Evolutionary conservation across 441 rosid species (phyloP).

Genomic region (Jatropha podagrica): DNA sequence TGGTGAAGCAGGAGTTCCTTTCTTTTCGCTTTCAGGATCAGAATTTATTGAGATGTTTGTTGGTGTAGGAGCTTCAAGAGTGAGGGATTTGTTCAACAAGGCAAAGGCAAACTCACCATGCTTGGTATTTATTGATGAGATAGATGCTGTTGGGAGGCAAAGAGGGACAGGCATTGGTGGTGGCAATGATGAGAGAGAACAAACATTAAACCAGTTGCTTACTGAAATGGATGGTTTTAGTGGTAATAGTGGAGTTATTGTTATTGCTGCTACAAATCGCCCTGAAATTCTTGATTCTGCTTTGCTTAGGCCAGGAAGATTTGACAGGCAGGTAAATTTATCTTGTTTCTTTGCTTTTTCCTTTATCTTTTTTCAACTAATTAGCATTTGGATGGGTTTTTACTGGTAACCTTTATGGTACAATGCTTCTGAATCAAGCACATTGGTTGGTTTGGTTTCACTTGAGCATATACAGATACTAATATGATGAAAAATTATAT

Average conservation of each 20-base stretch:
- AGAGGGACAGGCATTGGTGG: constrained; percentile 87
- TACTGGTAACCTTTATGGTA: too few relatives aligned
- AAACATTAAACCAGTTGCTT: constrained; percentile 71
- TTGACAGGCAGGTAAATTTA: constrained; percentile 57
- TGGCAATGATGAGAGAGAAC: constrained; percentile 87
- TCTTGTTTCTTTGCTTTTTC: too few relatives aligned
- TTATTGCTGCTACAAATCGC: constrained; percentile 71
- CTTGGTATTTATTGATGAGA: constrained; percentile 76
- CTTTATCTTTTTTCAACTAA: too few relatives aligned
- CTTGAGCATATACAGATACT: background rate
- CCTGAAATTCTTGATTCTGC: constrained; percentile 79
- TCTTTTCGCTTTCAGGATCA: constrained; percentile 69
- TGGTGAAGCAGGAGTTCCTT: constrained; percentile 81
- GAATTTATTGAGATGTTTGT: constrained; percentile 86
- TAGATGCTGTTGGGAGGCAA: constrained; percentile 79
- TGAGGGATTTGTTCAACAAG: constrained; percentile 75
- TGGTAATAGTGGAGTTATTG: constrained; percentile 66
- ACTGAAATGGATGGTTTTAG: constrained; percentile 79
- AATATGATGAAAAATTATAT: background rate
- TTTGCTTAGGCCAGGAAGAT: constrained; percentile 75
- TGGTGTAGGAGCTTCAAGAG: constrained; percentile 77
- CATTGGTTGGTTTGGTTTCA: background rate
- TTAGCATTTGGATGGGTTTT: background rate
- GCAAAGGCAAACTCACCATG: constrained; percentile 73
- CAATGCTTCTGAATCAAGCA: too few relatives aligned